Base-by-base conservation (phyloP, 2,329 filamentous ascomycete species). In the Epichloe typhina region DNA sequence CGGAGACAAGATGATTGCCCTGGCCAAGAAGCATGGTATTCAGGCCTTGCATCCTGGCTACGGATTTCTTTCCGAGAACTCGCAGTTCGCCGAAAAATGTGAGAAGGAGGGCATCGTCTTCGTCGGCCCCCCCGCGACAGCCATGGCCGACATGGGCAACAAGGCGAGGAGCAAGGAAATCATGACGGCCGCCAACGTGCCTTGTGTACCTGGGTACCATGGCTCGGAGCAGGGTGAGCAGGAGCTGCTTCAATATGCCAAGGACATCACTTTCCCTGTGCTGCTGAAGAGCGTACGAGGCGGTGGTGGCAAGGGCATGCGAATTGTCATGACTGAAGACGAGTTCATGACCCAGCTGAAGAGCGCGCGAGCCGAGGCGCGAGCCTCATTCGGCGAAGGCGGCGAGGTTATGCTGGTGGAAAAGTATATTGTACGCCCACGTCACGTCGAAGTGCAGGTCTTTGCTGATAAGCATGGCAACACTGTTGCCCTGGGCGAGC, bases 191-290 rank as follows among this genome's bases (percentile, higher is more conserved):
- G 91, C 93, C n/a, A 88, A 89, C 8, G 93, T 98, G 3, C 90
- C 90, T 4, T 97, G 93, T 61, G 93, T 98, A 46, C 93, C 93
- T 0, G 93, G 93, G 0, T 98, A 98, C 62, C 93, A 97, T 64
- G 93, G 93, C 17, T 61, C 75, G 1, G 87, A 95, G 49, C 93
- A 98, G 69, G 80, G 84, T 46, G 73, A 77, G 45, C 66, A 70
- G 50, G 67, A 79, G 57, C 65, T 84, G 26, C 64, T 88, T 50
- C 70, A 73, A 9, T 82, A 91, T 64, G 91, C 93, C 7, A 79
- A 78, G 58, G 80, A 86, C 56, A 72, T 85, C 57, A 73, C 72
- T 31, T 86, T 83, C 57, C 82, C 82, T 12, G 83, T 89, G 6
- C 75, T 89, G 60, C 72, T 88, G 48, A 95, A 95, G 72, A 88